Evolutionary conservation across 1,139 yeast genomes (phyloP).

Genomic region (Candida glucosophila): DNA sequence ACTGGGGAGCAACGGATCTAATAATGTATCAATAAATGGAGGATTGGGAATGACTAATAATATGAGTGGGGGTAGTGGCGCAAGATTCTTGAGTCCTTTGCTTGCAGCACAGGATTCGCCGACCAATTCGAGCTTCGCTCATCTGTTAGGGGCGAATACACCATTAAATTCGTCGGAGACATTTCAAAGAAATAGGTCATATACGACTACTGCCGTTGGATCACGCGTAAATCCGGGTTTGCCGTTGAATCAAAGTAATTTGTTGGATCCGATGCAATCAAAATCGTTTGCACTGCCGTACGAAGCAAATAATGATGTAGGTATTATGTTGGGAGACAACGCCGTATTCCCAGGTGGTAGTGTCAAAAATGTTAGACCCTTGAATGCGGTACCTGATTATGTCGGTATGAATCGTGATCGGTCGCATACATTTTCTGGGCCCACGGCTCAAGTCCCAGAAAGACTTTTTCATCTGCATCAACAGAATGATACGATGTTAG

Average conservation of each 20-base stretch:
- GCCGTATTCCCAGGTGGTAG: constrained; percentile 14
- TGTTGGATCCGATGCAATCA: no score
- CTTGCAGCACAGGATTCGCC: constrained; percentile 13
- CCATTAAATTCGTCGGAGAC: neutral
- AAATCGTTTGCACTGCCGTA: no score
- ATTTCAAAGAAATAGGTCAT: constrained; percentile 33
- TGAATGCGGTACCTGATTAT: no score
- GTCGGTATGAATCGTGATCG: constrained; percentile 18
- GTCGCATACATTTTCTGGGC: constrained; percentile 37
- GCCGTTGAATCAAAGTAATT: constrained; percentile 8
- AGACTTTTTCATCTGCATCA: constrained; percentile 1
- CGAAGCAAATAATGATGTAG: constrained; percentile 25
- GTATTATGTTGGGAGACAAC: constrained; percentile 24
- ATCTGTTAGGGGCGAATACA: neutral
- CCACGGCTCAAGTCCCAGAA: constrained; percentile 17
- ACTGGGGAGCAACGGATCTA: no score
- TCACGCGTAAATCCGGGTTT: constrained; percentile 11
- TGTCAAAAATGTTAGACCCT: no score
- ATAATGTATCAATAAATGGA: no score
- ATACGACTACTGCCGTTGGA: constrained; percentile 36
- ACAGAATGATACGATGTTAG: constrained; percentile 3
- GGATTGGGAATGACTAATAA: constrained; percentile 2
- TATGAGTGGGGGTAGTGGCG: constrained; percentile 9
- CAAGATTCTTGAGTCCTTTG: constrained; percentile 23
- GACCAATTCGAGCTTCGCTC: neutral